A percentile compares a stretch with the other conserved stretches of the same genome.
phyloP scores from a whole-genome alignment of 2,329 filamentous ascomycete species.

The Dothiorella sarmentorum region DNA sequence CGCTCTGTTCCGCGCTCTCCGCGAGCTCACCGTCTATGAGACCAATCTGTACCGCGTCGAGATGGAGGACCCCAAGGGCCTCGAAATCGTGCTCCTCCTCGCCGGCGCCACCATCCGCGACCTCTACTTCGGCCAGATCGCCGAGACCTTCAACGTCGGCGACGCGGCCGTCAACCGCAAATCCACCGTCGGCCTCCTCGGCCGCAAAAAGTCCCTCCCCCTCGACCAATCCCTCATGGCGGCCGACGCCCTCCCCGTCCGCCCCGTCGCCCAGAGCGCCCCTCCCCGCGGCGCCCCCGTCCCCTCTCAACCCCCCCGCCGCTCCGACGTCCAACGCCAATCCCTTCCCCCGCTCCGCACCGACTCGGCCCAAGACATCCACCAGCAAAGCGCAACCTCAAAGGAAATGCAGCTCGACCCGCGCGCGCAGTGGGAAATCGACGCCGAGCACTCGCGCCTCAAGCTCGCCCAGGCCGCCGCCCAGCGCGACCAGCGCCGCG shows the following conservation, averaged over 20 bases:
- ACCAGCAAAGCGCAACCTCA: constrained; percentile 24
- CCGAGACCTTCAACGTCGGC: constrained; percentile 75
- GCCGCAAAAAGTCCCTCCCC: constrained; percentile 35
- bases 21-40: constrained; percentile 85
- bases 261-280: not conserved
- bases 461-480: constrained; percentile 1
- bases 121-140: constrained; percentile 60
- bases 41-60: constrained; percentile 88
- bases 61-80: constrained; percentile 87
- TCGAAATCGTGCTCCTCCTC: constrained; percentile 75
- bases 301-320: not conserved
- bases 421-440: constrained; percentile 51
- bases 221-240: constrained; percentile 6
- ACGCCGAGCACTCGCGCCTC: constrained; percentile 48
- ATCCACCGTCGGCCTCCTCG: constrained; percentile 34
- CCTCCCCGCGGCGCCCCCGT: not conserved
- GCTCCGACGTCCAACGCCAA: constrained; percentile 26
- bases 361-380: too few species aligned
- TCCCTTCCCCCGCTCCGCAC: constrained; percentile 32
- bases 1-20: constrained; percentile 72
- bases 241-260: not conserved
- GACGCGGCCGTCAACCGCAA: constrained; percentile 41
- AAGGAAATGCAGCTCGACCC: constrained; percentile 46
- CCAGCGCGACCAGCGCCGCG: constrained; percentile 26
- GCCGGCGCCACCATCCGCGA: constrained; percentile 60